Percentiles rank a stretch among this genome's conserved stretches.
Conservation (phyloP, 176 grass and related monocot species). For the Calamus simplicifolius region DNA sequence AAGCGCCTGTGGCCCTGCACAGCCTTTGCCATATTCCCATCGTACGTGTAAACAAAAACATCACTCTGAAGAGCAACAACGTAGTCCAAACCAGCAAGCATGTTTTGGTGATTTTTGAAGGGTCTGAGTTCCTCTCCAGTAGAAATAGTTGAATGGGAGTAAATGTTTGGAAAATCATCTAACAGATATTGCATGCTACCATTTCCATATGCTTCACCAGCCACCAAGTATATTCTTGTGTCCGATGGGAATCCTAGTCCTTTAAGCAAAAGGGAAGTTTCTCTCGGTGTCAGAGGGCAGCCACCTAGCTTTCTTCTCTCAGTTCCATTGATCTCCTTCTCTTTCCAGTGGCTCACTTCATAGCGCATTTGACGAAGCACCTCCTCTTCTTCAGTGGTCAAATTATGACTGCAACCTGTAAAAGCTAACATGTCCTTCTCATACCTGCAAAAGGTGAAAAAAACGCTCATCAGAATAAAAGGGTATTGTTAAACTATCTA, state of each 20-base stretch:
- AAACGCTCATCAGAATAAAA: neutral
- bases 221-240: slow-evolving; percentile 88
- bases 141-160: slow-evolving; percentile 67
- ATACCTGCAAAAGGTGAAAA: slow-evolving; percentile 44
- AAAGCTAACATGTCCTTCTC: slow-evolving; percentile 99
- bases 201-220: slow-evolving; percentile 91
- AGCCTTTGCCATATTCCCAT: slow-evolving; percentile 99
- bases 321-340: slow-evolving; percentile 94
- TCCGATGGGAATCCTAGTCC: slow-evolving; percentile 56
- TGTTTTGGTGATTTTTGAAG: slow-evolving; percentile 90
- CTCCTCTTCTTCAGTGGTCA: slow-evolving; percentile 69
- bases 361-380: slow-evolving; percentile 80
- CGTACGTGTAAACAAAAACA: slow-evolving; percentile 91
- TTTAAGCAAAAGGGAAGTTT: slow-evolving; percentile 89
- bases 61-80: slow-evolving; percentile 78
- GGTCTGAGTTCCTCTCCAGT: slow-evolving; percentile 67
- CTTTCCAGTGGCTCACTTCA: slow-evolving; percentile 91
- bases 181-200: slow-evolving; percentile 69
- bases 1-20: slow-evolving; percentile 85
- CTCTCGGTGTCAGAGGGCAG: slow-evolving; percentile 85
- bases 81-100: slow-evolving; percentile 97
- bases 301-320: slow-evolving; percentile 71
- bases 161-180: slow-evolving; percentile 80
- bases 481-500: neutral
- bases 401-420: slow-evolving; percentile 78